Percentiles rank a stretch among this genome's conserved stretches.
Conservation (phyloP, 768 basidiomycete genomes). For the Rhodotorula graminis region DNA sequence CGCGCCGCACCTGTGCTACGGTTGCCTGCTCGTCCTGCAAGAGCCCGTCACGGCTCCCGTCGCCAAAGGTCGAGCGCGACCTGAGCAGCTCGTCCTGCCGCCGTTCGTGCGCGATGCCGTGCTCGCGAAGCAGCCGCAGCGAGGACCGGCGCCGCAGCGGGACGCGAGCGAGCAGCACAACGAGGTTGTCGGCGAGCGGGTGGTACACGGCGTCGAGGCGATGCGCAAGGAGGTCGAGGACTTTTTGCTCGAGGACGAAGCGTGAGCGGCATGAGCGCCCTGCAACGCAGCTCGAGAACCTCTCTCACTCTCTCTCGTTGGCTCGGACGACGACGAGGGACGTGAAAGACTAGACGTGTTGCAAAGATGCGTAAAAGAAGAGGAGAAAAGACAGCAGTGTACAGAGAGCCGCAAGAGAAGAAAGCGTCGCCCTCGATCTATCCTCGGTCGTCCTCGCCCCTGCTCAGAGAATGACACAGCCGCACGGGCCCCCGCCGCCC, state of each 20-base stretch:
- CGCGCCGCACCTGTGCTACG: slow-evolving; percentile 30
- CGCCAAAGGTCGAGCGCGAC: neutral
- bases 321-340: no score
- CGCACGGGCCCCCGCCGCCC: slow-evolving; percentile 1
- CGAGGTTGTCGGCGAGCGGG: neutral
- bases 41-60: neutral
- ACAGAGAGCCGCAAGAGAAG: no score
- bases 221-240: slow-evolving; percentile 11
- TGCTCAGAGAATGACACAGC: slow-evolving; percentile 15
- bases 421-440: no score
- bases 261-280: neutral
- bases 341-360: no score
- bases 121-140: neutral
- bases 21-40: slow-evolving; percentile 26
- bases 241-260: slow-evolving; percentile 9
- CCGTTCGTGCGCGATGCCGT: slow-evolving; percentile 10
- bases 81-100: slow-evolving; percentile 7
- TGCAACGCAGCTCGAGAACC: no score
- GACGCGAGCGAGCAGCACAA: neutral
- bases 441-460: no score
- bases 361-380: no score
- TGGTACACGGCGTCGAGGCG: neutral
- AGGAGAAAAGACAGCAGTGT: no score
- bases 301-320: no score
- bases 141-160: neutral